Evolutionary conservation across 2,329 filamentous ascomycete species (phyloP), one percentile per base, ranked within the genome.

Genomic region (Blumeria graminis): DNA sequence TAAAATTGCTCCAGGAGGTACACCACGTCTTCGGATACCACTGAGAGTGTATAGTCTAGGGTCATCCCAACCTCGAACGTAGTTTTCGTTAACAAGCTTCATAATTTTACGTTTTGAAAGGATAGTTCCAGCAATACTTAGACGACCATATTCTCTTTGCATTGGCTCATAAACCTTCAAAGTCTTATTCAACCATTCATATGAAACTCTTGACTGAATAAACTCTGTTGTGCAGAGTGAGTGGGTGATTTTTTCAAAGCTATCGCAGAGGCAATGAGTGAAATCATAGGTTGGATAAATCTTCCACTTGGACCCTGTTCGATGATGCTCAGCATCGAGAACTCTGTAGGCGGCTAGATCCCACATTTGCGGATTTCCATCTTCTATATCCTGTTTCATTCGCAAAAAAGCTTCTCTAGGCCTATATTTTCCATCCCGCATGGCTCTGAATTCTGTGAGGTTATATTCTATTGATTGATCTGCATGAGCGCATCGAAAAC

Each of bases 271-370:
- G 68, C 86, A 94, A 71, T 93, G 86, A 0, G 84, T 84, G 67
- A 93, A 93, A 68, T 94, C 89, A 65, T 95, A 95, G 0, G 90
- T 93, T 0, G 92, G 92, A 67, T 94, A 95, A 60, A 95, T 94
- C 68, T 81, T 83, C 88, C 89, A 96, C 65, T 83, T 80, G 61
- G 77, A 73, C 34, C 85, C 86, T 0, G 89, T 94, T 38, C 86
- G 78, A 68, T 86, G 80, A 67, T 94, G 87, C 57, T 77, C 70
- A 45, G 85, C 80, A 64, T 83, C 77, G 59, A 87, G 76, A 56
- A 96, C 82, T 59, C 90, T 80, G 69, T 94, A 96, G 14, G 90
- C 90, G 1, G 86, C 85, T 56, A 94, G 71, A 72, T 96, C 90
- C 90, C 90, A 95, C 85, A 94, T 89, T 69, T 94, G 86, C 6